phyloP scores from a whole-genome alignment of 495 filamentous ascomycete species.

The Recurvomyces mirabilis region DNA sequence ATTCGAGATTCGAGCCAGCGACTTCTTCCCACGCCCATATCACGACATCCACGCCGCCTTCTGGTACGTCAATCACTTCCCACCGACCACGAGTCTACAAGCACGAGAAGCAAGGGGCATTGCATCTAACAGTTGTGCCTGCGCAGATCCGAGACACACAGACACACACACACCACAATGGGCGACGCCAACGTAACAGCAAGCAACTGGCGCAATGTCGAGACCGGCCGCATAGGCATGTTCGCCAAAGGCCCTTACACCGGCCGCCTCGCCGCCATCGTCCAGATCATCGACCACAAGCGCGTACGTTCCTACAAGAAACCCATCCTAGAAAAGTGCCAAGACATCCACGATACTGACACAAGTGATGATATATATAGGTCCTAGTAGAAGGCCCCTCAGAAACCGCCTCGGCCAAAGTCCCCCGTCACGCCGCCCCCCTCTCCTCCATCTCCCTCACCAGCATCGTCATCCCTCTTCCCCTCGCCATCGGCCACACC shows the following conservation, averaged over 20 bases:
- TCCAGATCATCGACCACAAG: slow-evolving; percentile 99
- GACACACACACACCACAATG: slow-evolving; percentile 40
- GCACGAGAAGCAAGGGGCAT: too few relatives aligned
- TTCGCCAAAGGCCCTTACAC: slow-evolving; percentile 63
- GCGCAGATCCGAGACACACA: slow-evolving; percentile 3
- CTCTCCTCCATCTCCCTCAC: slow-evolving; percentile 80
- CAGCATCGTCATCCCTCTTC: slow-evolving; percentile 75
- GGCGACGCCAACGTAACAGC: slow-evolving; percentile 58
- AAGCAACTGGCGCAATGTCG: slow-evolving; percentile 78
- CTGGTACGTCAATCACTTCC: too few relatives aligned
- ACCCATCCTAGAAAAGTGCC: too few relatives aligned
- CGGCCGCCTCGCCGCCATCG: slow-evolving; percentile 82
- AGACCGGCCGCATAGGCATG: slow-evolving; percentile 92
- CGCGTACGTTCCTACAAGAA: slow-evolving; percentile 83
- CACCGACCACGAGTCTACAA: too few relatives aligned
- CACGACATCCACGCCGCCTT: too few relatives aligned
- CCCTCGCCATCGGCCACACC: slow-evolving; percentile 73
- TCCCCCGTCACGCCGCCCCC: slow-evolving; percentile 71
- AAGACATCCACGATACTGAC: slow-evolving; percentile 28
- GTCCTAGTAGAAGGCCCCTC: slow-evolving; percentile 91
- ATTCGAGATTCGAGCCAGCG: too few relatives aligned
- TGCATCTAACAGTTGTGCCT: too few relatives aligned
- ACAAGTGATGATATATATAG: slow-evolving; percentile 39
- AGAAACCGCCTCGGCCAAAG: slow-evolving; percentile 52
- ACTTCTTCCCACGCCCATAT: too few relatives aligned